phyloP scores from a whole-genome alignment of 73 alveolate genomes.

The Paramecium sexaurelia region DNA sequence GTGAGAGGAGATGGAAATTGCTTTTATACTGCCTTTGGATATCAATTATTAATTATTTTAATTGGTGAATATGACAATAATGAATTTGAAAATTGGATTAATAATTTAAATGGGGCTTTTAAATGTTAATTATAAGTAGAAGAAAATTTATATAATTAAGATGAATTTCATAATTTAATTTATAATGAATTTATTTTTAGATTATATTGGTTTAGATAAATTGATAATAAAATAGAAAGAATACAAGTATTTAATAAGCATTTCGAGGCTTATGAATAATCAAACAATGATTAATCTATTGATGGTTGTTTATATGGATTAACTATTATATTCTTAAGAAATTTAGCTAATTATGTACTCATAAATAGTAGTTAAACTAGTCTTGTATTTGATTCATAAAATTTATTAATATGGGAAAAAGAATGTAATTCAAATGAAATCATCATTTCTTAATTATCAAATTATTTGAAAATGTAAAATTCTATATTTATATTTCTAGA shows the following conservation, averaged over 20 bases:
- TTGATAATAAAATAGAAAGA: not conserved
- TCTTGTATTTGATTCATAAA: not conserved
- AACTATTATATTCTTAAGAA: not conserved
- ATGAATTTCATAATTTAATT: not conserved
- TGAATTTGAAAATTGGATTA: not conserved
- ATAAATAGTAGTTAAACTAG: not conserved
- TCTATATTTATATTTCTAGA: not conserved
- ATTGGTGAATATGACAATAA: not conserved
- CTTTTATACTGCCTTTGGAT: not conserved
- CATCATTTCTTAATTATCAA: not conserved
- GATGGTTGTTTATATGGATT: constrained; percentile 16
- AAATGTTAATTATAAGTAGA: not conserved
- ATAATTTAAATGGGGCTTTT: not conserved
- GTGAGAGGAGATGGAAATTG: not conserved
- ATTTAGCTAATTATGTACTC: not conserved
- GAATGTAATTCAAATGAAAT: not conserved
- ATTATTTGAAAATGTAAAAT: not conserved
- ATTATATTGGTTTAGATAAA: not conserved
- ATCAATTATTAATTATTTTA: not conserved
- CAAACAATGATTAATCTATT: not conserved
- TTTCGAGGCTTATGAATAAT: not conserved
- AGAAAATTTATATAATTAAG: not conserved
- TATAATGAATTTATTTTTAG: not conserved
- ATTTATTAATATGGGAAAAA: not conserved
- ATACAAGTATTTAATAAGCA: not conserved